A percentile compares a stretch with the other conserved stretches of the same genome.
Evolutionary conservation across 129 eudicot genomes (phyloP).

Genomic region (Flaveria linearis): DNA sequence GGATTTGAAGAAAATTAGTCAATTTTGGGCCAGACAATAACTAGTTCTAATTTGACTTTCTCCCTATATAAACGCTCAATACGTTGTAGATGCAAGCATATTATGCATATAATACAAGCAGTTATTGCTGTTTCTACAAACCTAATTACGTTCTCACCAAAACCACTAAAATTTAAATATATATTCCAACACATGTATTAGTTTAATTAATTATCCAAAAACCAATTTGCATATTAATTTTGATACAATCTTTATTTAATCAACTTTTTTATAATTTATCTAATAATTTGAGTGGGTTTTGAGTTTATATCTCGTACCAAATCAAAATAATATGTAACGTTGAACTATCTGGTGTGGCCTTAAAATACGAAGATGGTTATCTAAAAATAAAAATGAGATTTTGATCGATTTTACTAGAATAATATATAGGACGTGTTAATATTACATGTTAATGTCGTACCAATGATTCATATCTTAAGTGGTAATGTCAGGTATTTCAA

Average conservation of each 20-base stretch:
- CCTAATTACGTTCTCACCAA: slow-evolving; percentile 3
- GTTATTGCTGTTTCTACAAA: slow-evolving; percentile 6
- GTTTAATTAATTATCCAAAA: background rate
- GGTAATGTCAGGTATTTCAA: too few relatives aligned
- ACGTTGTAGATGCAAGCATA: too few relatives aligned
- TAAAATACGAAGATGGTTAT: background rate
- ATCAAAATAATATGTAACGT: background rate
- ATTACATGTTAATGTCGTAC: background rate
- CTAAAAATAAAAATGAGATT: background rate
- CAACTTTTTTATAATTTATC: background rate
- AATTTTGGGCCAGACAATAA: background rate
- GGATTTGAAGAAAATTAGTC: background rate
- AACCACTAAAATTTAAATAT: background rate
- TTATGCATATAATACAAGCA: background rate
- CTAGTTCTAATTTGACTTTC: slow-evolving; percentile 4
- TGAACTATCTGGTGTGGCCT: background rate
- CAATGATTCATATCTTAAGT: too few relatives aligned
- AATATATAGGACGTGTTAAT: slow-evolving; percentile 3
- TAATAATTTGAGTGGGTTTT: background rate
- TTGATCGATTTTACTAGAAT: background rate
- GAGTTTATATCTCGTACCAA: background rate
- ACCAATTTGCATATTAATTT: too few relatives aligned
- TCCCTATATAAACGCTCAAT: background rate
- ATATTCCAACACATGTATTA: background rate
- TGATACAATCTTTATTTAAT: too few relatives aligned